Percentiles rank a stretch among this genome's conserved stretches.
phyloP scores from a whole-genome alignment of 805 yeast genomes.

The Maudiozyma barnettii region DNA sequence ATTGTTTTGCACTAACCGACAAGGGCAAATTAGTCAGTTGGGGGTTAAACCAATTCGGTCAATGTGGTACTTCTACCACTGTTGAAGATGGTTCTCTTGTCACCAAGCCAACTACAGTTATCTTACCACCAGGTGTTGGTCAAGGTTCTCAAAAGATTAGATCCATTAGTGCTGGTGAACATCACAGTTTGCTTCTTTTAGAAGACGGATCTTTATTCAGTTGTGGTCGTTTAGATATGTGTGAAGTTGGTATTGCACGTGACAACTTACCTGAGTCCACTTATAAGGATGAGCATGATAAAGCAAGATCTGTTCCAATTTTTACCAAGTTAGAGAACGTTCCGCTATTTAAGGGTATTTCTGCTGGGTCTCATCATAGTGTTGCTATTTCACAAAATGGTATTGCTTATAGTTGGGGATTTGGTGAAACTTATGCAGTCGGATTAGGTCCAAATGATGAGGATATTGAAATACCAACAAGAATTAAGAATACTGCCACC shows the following conservation, averaged over 20 bases:
- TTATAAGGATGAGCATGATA: slow-evolving; percentile 70
- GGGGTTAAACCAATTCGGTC: slow-evolving; percentile 97
- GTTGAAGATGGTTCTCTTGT: slow-evolving; percentile 82
- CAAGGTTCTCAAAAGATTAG: slow-evolving; percentile 42
- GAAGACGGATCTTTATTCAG: slow-evolving; percentile 63
- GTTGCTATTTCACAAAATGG: slow-evolving; percentile 81
- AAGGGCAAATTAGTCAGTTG: slow-evolving; percentile 69
- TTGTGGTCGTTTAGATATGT: slow-evolving; percentile 92
- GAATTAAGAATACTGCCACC: slow-evolving; percentile 91
- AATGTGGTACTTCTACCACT: slow-evolving; percentile 74
- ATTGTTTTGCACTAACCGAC: slow-evolving; percentile 80
- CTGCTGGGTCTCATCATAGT: slow-evolving; percentile 89
- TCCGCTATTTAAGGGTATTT: slow-evolving; percentile 50
- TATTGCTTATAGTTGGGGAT: slow-evolving; percentile 90
- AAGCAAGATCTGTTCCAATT: slow-evolving; percentile 73
- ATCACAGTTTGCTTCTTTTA: slow-evolving; percentile 75
- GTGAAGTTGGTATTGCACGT: slow-evolving; percentile 73
- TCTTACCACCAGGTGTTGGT: slow-evolving; percentile 34
- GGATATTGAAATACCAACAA: slow-evolving; percentile 80
- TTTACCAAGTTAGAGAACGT: slow-evolving; percentile 60
- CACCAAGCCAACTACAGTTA: slow-evolving; percentile 64
- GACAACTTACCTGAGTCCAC: slow-evolving; percentile 59
- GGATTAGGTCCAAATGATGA: slow-evolving; percentile 87
- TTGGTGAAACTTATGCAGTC: slow-evolving; percentile 92
- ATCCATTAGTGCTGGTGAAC: slow-evolving; percentile 85